Evolutionary conservation across 345 rosid species (phyloP).

Genomic region (Melastoma malabathricum): DNA sequence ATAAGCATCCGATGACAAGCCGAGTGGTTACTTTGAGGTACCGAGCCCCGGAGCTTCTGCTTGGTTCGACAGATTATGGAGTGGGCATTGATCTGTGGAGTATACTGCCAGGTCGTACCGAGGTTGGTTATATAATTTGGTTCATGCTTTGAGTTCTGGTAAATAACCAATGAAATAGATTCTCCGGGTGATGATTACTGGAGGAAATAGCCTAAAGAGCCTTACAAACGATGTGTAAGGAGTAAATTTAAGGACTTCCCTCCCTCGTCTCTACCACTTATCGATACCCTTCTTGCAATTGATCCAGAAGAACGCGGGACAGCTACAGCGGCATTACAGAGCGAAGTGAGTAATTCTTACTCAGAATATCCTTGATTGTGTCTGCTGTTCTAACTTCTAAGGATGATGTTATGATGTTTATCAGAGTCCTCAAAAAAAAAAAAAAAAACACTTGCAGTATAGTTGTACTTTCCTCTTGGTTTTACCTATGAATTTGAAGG

Average conservation of each 20-base stretch:
- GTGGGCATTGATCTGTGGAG: conserved; percentile 37
- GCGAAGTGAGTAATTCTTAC: conserved; percentile 44
- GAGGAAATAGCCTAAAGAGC: conserved; percentile 73
- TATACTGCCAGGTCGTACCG: conserved; percentile 37
- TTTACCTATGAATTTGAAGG: no score
- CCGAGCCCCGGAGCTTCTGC: conserved; percentile 38
- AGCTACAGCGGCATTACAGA: conserved; percentile 60
- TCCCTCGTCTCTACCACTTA: conserved; percentile 51
- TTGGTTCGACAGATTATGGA: conserved; percentile 34
- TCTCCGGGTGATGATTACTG: conserved; percentile 85
- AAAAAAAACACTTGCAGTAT: no score
- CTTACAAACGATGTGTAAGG: conserved; percentile 49
- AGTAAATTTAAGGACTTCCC: conserved; percentile 76
- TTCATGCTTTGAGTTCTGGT: background rate
- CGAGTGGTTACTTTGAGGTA: conserved; percentile 41
- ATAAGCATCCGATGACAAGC: conserved; percentile 34
- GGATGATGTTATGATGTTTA: background rate
- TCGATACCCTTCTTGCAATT: conserved; percentile 77
- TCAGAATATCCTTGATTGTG: background rate
- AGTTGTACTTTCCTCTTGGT: background rate
- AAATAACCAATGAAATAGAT: no score
- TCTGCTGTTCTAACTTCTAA: background rate
- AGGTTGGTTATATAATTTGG: conserved; percentile 13
- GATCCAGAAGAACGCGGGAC: conserved; percentile 85
- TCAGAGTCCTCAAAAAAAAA: no score